A percentile compares a stretch with the other conserved stretches of the same genome.
These are phyloP conservation scores for Metschnikowia bowlesiae DNA, from an alignment of 805 yeast genomes.

Conservation along the genomic window DNA sequence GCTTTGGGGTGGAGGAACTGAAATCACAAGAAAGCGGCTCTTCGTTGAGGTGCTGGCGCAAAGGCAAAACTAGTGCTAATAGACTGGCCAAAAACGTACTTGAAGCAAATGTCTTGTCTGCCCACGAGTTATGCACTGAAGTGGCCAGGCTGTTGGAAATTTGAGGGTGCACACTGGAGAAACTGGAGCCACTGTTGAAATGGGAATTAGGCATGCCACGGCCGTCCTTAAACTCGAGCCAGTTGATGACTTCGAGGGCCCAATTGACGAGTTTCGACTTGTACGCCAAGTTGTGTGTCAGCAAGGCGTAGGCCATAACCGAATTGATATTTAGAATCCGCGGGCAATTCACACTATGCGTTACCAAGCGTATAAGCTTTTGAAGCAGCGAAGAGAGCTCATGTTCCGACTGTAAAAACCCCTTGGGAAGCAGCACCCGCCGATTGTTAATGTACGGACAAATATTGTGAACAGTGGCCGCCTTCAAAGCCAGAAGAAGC, in stretches of 20 bases:
- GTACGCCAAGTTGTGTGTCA: conserved; percentile 17
- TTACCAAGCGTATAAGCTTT: conserved; percentile 34
- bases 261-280: conserved; percentile 43
- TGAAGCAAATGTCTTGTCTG: conserved; percentile 6
- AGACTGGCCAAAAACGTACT: conserved; percentile 45
- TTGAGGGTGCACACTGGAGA: conserved; percentile 6
- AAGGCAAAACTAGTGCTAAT: conserved; percentile 42
- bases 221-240: conserved; percentile 56
- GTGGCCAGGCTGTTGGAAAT: conserved; percentile 4
- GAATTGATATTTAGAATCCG: conserved; percentile 40
- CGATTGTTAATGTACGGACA: conserved; percentile 28
- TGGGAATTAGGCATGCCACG: conserved; percentile 11
- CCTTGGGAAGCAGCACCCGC: conserved; percentile 34
- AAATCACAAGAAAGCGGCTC: conserved; percentile 30
- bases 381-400: conserved; percentile 39
- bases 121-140: conserved; percentile 4
- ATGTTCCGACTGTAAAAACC: conserved; percentile 38
- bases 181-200: conserved; percentile 7
- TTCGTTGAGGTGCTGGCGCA: conserved; percentile 29
- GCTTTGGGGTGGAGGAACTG: conserved; percentile 19
- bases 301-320: conserved; percentile 25
- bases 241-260: conserved; percentile 48
- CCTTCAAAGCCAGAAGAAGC: conserved; percentile 25
- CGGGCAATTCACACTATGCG: conserved; percentile 42
- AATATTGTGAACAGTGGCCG: conserved; percentile 11